Percentiles rank a stretch among this genome's conserved stretches.
phyloP scores from a whole-genome alignment of 169 alveolate genomes.

The Plasmodium inui region DNA sequence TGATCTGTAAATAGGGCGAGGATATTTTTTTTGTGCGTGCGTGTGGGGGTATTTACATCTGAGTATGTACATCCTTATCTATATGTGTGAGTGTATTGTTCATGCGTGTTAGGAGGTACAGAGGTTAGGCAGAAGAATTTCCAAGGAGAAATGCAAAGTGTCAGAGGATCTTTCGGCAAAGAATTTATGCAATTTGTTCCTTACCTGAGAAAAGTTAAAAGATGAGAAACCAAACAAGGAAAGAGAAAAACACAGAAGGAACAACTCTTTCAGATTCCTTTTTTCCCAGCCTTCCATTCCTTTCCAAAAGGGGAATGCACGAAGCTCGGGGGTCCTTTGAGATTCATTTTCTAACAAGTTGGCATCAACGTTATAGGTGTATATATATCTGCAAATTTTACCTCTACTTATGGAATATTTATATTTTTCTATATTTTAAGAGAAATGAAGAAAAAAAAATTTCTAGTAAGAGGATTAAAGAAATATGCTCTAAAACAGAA shows the following conservation, averaged over 20 bases:
- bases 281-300: not conserved
- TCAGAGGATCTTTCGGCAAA: not conserved
- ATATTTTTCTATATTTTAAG: not conserved
- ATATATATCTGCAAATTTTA: not conserved
- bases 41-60: not conserved
- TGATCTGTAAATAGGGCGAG: not conserved
- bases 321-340: not conserved
- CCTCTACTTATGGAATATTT: not conserved
- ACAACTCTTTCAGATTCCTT: not conserved
- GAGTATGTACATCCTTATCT: not conserved
- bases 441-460: not conserved
- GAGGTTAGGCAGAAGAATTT: not conserved
- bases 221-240: not conserved
- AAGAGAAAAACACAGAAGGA: not conserved
- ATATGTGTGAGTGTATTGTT: not conserved
- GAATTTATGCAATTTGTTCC: not conserved
- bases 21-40: not conserved
- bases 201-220: not conserved
- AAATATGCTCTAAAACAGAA: not conserved
- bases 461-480: not conserved
- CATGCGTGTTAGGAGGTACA: not conserved
- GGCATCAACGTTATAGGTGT: not conserved
- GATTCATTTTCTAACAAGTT: not conserved
- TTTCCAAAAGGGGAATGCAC: not conserved
- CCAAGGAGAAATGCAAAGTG: not conserved